Evolutionary conservation across 169 alveolate genomes (phyloP).

Genomic region (Fabrea salina): DNA sequence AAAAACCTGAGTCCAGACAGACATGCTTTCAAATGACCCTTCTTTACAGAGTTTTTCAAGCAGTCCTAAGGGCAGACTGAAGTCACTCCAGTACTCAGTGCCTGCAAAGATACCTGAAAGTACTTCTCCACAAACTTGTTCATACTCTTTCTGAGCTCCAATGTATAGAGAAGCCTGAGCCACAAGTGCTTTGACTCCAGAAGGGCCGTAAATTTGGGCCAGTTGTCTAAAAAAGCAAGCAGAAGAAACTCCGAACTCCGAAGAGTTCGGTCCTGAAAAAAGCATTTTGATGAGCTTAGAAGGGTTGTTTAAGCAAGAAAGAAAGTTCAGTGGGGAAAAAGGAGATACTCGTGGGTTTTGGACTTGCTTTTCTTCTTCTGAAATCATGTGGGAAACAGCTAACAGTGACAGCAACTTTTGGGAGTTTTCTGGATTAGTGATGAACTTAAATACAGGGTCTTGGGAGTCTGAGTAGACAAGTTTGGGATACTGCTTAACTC

Average conservation of each 20-base stretch:
- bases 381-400: not conserved
- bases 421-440: not conserved
- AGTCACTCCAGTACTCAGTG: not conserved
- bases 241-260: not conserved
- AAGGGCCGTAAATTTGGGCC: not conserved
- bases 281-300: not conserved
- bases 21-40: not conserved
- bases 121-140: not conserved
- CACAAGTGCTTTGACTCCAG: not conserved
- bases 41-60: not conserved
- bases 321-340: not conserved
- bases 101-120: conserved; percentile 15
- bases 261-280: no score
- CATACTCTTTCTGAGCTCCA: not conserved
- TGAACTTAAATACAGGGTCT: not conserved
- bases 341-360: not conserved
- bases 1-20: not conserved
- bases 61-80: not conserved
- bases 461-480: not conserved
- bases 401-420: not conserved
- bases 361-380: not conserved
- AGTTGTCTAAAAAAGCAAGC: not conserved
- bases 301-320: conserved; percentile 15
- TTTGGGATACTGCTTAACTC: not conserved
- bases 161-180: not conserved